These are phyloP conservation scores for Helotiales sp. DNA, from an alignment of 2,329 filamentous ascomycete genomes.

Conservation along the genomic window DNA sequence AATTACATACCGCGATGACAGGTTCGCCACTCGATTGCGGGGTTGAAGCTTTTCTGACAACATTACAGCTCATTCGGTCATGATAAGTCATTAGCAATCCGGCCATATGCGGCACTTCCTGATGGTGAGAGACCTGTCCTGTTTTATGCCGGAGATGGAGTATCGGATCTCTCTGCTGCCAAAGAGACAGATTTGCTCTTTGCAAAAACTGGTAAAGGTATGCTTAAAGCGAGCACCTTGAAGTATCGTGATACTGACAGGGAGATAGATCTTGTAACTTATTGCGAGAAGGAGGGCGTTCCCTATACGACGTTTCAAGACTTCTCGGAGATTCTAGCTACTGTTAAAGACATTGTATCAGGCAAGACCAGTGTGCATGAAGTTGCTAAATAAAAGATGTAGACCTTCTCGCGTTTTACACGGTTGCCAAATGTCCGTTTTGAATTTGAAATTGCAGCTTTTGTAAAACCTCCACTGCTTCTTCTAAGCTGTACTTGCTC, in stretches of 20 bases:
- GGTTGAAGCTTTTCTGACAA: neutral
- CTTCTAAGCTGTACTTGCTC: too few species aligned
- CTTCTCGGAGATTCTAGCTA: slow-evolving; percentile 78
- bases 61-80: slow-evolving; percentile 70
- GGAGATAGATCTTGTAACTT: slow-evolving; percentile 75
- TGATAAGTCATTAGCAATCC: slow-evolving; percentile 90
- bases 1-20: slow-evolving; percentile 86
- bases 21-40: slow-evolving; percentile 49
- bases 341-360: slow-evolving; percentile 76
- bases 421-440: too few species aligned
- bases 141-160: slow-evolving; percentile 94
- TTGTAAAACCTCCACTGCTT: too few species aligned
- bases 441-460: too few species aligned
- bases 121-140: slow-evolving; percentile 73
- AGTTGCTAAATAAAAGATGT: slow-evolving; percentile 46
- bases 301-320: slow-evolving; percentile 87
- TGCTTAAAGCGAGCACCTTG: slow-evolving; percentile 35
- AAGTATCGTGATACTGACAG: neutral
- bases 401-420: too few species aligned
- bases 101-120: slow-evolving; percentile 79
- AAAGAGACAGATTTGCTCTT: slow-evolving; percentile 92
- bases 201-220: slow-evolving; percentile 86
- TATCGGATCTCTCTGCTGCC: slow-evolving; percentile 88
- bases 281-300: slow-evolving; percentile 81
- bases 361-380: slow-evolving; percentile 73